Evolutionary conservation across 1,139 yeast species (phyloP).

Genomic region (Lodderomyces elongisporus): DNA sequence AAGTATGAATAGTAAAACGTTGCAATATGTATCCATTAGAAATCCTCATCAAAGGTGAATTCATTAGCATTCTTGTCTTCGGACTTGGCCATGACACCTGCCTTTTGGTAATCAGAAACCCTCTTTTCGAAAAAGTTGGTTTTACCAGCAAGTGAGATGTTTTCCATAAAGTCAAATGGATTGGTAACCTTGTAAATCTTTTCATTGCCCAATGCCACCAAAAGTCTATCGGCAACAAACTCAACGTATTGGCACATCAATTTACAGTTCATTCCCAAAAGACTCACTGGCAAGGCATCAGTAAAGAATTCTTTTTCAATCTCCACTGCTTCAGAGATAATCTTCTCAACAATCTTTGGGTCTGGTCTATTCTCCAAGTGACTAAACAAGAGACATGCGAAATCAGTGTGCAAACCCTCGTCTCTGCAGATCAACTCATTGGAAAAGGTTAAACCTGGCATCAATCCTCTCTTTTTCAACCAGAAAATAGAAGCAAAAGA

Average conservation of each 20-base stretch:
- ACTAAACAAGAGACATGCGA: constrained; percentile 90
- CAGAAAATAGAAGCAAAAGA: constrained; percentile 97
- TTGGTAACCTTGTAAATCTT: constrained; percentile 82
- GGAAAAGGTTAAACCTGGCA: constrained; percentile 98
- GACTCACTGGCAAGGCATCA: constrained; percentile 86
- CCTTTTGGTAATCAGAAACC: constrained; percentile 97
- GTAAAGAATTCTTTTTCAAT: constrained; percentile 93
- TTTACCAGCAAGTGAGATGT: constrained; percentile 95
- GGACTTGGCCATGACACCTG: constrained; percentile 83
- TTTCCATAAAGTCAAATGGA: constrained; percentile 99
- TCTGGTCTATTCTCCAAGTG: constrained; percentile 89
- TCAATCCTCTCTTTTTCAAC: constrained; percentile 95
- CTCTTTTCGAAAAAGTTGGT: constrained; percentile 99
- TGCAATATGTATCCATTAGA: no score
- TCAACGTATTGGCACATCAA: constrained; percentile 98
- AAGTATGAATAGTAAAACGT: no score
- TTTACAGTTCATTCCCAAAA: constrained; percentile 88
- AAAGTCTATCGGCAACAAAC: constrained; percentile 92
- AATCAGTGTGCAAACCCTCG: constrained; percentile 97
- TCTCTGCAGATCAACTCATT: constrained; percentile 97
- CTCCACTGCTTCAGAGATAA: constrained; percentile 90
- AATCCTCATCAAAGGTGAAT: constrained; percentile 47
- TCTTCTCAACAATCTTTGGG: constrained; percentile 68
- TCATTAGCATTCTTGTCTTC: constrained; percentile 27
- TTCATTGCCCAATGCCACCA: constrained; percentile 84